Evolutionary conservation across 768 basidiomycete species (phyloP), one percentile per base, ranked within the genome.

Genomic region (Pulveroboletus sp.): DNA sequence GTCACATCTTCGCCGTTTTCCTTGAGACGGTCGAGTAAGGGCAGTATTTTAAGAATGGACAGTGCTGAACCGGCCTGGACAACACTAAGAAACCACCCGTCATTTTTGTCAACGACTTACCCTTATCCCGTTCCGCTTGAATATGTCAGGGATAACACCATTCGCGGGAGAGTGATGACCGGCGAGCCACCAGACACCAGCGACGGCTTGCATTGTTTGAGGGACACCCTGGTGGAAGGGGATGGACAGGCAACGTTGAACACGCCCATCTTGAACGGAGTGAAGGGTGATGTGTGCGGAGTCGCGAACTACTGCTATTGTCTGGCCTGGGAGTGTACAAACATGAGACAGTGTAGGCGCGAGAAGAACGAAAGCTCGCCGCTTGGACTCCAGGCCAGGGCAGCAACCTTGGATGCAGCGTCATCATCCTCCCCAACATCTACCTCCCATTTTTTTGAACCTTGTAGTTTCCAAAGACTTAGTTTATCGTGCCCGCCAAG

Each of bases 401-500:
- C 81, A 36, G 78, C 72, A 24, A 87, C 76, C 45, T 77, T 75
- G 35, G 69, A 72, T 24, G 65, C 66, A 43, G 68, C 62, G 51
- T 78, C 73, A 33, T 73, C 69, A 35, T 72, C 69, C 31, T 62
- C 55, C 25, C 78, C 79, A n/a, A 86, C 73, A 56, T 85, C 84
- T 32, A 88, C 75, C 59, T 92, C 89, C 90, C 90, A 93, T 53
- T 85, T 82, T 66, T 82, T 90, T 7, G 80, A 69, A 16, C 90
- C 88, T 55, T 85, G 82, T 64, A 83, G 79, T 57, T 88, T 90
- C 87, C 87, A 93, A 32, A 93, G 72, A 54, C 82, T 81, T 60
- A 91, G 65, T 51, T 81, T 77, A 60, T 90, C 87, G 53, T 78
- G 76, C 27, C 81, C 81, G 27, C 82, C 86, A 21, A 84, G 70